A percentile compares a stretch with the other conserved stretches of the same genome.
These are phyloP conservation scores for Saccharomycopsis synnaedendra DNA, from an alignment of 805 yeast genomes.

Conservation along the genomic window DNA sequence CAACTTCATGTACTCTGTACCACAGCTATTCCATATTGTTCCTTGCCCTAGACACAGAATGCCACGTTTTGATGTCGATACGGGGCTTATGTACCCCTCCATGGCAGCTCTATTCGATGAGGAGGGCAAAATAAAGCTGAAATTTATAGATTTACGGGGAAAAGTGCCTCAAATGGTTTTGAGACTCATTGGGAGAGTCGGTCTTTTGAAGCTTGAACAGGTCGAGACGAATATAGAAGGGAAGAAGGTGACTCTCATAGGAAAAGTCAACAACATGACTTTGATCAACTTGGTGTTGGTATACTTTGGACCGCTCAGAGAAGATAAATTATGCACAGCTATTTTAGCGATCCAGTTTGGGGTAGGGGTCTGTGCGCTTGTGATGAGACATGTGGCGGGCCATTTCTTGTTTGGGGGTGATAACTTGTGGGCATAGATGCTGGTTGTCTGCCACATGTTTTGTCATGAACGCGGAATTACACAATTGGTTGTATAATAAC, in stretches of 20 bases:
- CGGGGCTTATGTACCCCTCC: slow-evolving; percentile 72
- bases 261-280: slow-evolving; percentile 69
- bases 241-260: slow-evolving; percentile 18
- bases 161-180: slow-evolving; percentile 29
- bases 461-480: not conserved
- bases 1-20: slow-evolving; percentile 84
- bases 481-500: not conserved
- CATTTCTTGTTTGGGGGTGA: slow-evolving; percentile 84
- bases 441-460: not conserved
- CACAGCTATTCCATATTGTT: slow-evolving; percentile 76
- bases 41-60: slow-evolving; percentile 95
- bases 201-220: slow-evolving; percentile 36
- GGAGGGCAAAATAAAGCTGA: slow-evolving; percentile 5
- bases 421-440: slow-evolving; percentile 37
- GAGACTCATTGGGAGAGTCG: slow-evolving; percentile 33
- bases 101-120: slow-evolving; percentile 28
- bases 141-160: not conserved
- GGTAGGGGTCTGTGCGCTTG: slow-evolving; percentile 55
- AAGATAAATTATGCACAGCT: slow-evolving; percentile 56
- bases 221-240: slow-evolving; percentile 22
- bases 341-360: slow-evolving; percentile 53
- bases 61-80: slow-evolving; percentile 60
- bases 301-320: slow-evolving; percentile 84
- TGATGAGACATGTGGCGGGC: slow-evolving; percentile 74
- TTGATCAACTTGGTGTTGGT: slow-evolving; percentile 74